phyloP scores from a whole-genome alignment of 805 yeast genomes.

The Yarrowia sp. region DNA sequence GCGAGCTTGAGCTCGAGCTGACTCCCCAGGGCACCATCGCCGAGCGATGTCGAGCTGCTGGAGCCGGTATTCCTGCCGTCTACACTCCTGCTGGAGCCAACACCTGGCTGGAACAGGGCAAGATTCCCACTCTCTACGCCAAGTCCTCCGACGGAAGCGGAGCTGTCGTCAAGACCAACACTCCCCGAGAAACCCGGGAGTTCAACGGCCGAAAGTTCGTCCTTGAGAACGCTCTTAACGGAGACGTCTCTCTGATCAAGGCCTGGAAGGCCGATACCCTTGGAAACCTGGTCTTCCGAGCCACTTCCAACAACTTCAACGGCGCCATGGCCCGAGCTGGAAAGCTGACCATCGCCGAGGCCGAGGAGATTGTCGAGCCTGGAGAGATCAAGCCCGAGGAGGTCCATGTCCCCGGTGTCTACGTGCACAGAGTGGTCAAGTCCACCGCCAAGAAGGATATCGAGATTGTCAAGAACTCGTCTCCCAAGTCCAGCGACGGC shows the following conservation, averaged over 20 bases:
- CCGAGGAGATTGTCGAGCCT: slow-evolving; percentile 57
- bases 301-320: slow-evolving; percentile 58
- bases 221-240: slow-evolving; percentile 55
- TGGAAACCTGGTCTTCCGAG: slow-evolving; percentile 59
- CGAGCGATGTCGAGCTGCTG: slow-evolving; percentile 58
- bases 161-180: slow-evolving; percentile 50
- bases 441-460: slow-evolving; percentile 55
- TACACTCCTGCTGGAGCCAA: slow-evolving; percentile 60
- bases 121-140: slow-evolving; percentile 55
- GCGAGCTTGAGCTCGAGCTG: slow-evolving; percentile 56
- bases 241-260: slow-evolving; percentile 59
- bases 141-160: slow-evolving; percentile 43
- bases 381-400: slow-evolving; percentile 56
- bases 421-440: slow-evolving; percentile 54
- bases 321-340: slow-evolving; percentile 57
- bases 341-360: slow-evolving; percentile 58
- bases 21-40: slow-evolving; percentile 63
- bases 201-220: slow-evolving; percentile 56
- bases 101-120: slow-evolving; percentile 60
- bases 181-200: slow-evolving; percentile 55
- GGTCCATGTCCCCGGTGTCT: slow-evolving; percentile 58
- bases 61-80: slow-evolving; percentile 59
- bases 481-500: slow-evolving; percentile 35
- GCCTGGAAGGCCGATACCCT: slow-evolving; percentile 57
- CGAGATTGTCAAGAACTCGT: slow-evolving; percentile 49